These are phyloP conservation scores for Wickerhamiella hasegawae DNA, from an alignment of 805 yeast species.

Conservation along the genomic window DNA sequence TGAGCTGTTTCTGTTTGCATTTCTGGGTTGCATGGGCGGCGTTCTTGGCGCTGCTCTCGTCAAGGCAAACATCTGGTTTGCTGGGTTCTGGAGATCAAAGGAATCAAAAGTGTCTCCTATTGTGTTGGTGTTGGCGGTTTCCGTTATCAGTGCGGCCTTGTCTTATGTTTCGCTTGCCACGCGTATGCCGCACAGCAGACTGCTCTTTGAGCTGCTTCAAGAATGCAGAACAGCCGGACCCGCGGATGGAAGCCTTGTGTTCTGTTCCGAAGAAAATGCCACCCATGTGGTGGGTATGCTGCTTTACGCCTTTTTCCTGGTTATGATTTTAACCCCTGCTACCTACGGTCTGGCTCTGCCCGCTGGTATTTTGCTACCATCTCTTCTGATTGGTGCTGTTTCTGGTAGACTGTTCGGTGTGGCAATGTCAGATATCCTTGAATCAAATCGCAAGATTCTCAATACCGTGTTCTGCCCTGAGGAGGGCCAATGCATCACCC, in stretches of 20 bases:
- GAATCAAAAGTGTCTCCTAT: slow-evolving; percentile 18
- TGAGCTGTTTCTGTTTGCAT: slow-evolving; percentile 58
- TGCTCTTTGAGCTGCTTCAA: slow-evolving; percentile 47
- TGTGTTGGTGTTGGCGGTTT: slow-evolving; percentile 34
- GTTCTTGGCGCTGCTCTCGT: slow-evolving; percentile 41
- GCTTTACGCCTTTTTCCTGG: slow-evolving; percentile 30
- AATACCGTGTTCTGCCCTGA: slow-evolving; percentile 23
- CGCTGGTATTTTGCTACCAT: slow-evolving; percentile 95
- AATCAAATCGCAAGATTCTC: slow-evolving; percentile 19
- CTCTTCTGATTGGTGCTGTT: slow-evolving; percentile 93
- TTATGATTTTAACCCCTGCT: slow-evolving; percentile 45
- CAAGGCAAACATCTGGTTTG: slow-evolving; percentile 30
- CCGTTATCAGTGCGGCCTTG: slow-evolving; percentile 35
- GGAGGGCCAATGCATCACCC: slow-evolving; percentile 47
- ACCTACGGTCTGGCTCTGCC: slow-evolving; percentile 64
- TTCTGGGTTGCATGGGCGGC: slow-evolving; percentile 60
- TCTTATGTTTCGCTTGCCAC: slow-evolving; percentile 43
- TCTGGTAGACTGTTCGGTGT: slow-evolving; percentile 82
- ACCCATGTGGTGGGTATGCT: slow-evolving; percentile 16
- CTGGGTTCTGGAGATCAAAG: slow-evolving; percentile 16
- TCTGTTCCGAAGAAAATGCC: slow-evolving; percentile 13
- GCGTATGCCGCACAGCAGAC: slow-evolving; percentile 35
- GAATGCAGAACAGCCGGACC: no score
- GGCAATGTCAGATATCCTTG: slow-evolving; percentile 52
- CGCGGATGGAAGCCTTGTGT: no score